phyloP scores from a whole-genome alignment of 2,329 filamentous ascomycete genomes.

The Neocucurbitaria cava region DNA sequence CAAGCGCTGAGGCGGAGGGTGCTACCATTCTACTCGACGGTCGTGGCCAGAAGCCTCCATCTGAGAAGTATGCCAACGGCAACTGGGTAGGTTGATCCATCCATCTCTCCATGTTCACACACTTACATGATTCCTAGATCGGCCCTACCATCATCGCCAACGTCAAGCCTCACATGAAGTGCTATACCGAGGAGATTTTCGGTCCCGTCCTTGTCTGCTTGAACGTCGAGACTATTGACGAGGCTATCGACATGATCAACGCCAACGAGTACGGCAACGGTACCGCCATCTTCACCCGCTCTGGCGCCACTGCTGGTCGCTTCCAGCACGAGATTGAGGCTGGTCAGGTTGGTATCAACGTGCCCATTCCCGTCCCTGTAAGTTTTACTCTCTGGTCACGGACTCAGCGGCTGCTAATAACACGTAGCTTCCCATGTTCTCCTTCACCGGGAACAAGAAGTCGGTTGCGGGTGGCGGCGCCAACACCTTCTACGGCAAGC shows the following conservation, averaged over 20 bases:
- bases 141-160: constrained; percentile 83
- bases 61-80: constrained; percentile 78
- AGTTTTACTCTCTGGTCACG: constrained; percentile 13
- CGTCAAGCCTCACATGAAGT: constrained; percentile 80
- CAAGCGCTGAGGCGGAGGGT: constrained; percentile 78
- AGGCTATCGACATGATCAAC: constrained; percentile 83
- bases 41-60: constrained; percentile 74
- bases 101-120: background rate
- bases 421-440: constrained; percentile 63
- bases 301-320: constrained; percentile 75
- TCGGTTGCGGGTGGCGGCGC: constrained; percentile 89
- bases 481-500: constrained; percentile 94
- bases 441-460: constrained; percentile 77
- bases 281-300: constrained; percentile 82
- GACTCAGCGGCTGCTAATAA: constrained; percentile 9
- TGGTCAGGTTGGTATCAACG: constrained; percentile 86
- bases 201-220: constrained; percentile 84
- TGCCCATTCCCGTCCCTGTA: constrained; percentile 71
- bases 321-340: constrained; percentile 85
- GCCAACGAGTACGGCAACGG: constrained; percentile 87
- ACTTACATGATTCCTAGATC: constrained; percentile 57
- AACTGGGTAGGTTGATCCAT: constrained; percentile 67
- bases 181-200: constrained; percentile 87
- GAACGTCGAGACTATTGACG: constrained; percentile 78
- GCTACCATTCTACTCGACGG: constrained; percentile 84